Conservation (phyloP, 371 early-diverging fungal species). For the Apophysomyces elegans region DNA sequence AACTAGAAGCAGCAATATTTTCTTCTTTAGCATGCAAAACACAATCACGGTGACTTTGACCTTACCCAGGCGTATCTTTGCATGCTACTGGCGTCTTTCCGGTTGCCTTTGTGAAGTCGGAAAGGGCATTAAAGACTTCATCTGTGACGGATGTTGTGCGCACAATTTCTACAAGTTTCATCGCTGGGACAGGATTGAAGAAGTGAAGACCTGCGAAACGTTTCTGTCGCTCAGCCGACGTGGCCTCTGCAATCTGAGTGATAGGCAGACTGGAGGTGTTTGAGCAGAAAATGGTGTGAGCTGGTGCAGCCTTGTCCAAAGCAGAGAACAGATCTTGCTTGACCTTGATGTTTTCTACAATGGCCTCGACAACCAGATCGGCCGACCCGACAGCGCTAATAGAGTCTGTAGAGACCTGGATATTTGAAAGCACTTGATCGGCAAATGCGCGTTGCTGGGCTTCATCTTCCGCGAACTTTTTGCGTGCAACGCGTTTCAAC, state of each 20-base stretch:
- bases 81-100: conserved; percentile 91
- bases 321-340: conserved; percentile 82
- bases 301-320: conserved; percentile 76
- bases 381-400: conserved; percentile 55
- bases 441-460: conserved; percentile 66
- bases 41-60: not conserved
- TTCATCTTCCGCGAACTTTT: conserved; percentile 79
- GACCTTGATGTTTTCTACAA: conserved; percentile 89
- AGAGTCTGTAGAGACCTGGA: conserved; percentile 68
- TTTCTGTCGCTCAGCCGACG: conserved; percentile 54
- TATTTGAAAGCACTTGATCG: conserved; percentile 63
- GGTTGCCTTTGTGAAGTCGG: conserved; percentile 70
- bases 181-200: conserved; percentile 97
- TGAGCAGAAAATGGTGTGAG: conserved; percentile 79
- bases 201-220: conserved; percentile 93
- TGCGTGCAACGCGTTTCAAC: conserved; percentile 87
- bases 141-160: conserved; percentile 69
- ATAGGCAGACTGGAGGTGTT: conserved; percentile 95
- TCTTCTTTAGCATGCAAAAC: not conserved
- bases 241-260: conserved; percentile 74
- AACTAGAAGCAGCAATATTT: conserved; percentile 47
- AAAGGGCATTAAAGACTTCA: conserved; percentile 63
- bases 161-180: conserved; percentile 97
- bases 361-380: conserved; percentile 92
- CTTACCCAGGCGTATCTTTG: conserved; percentile 97